phyloP scores from a whole-genome alignment of 805 yeast genomes.

The Komagataella phaffii region DNA sequence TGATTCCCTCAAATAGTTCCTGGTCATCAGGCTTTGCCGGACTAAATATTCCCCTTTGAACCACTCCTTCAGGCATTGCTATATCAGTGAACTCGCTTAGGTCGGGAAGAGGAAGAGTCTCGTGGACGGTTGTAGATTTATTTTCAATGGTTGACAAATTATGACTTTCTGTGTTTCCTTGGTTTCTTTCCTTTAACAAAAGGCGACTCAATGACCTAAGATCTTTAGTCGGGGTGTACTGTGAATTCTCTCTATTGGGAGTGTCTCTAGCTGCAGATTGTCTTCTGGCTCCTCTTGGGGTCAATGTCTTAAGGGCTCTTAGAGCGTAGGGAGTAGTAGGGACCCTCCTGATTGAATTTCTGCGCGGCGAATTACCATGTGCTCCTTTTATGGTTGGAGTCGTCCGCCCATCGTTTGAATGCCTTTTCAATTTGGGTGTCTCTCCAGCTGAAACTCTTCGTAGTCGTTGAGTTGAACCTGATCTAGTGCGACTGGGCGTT shows the following conservation, averaged over 20 bases:
- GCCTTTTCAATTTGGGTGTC: background rate
- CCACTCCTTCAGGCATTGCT: background rate
- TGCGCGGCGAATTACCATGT: background rate
- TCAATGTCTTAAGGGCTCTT: conserved; percentile 15
- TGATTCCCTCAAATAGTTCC: background rate
- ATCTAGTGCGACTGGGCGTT: conserved; percentile 1
- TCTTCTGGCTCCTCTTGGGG: conserved; percentile 9
- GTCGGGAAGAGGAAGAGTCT: background rate
- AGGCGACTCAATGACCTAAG: conserved; percentile 16
- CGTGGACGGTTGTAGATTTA: conserved; percentile 2
- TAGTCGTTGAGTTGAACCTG: conserved; percentile 5
- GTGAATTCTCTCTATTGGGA: conserved; percentile 1
- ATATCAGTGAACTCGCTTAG: background rate
- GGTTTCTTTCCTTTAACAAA: conserved; percentile 12
- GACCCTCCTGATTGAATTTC: conserved; percentile 10
- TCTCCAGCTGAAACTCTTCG: background rate
- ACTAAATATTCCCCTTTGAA: background rate
- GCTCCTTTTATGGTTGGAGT: background rate
- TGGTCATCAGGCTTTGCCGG: background rate
- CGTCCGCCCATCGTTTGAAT: background rate
- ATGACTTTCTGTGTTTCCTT: conserved; percentile 3
- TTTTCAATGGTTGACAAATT: background rate
- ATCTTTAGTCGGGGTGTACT: conserved; percentile 19
- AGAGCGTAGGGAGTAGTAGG: conserved; percentile 19
- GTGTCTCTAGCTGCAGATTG: background rate